These are phyloP conservation scores for Jamesozyma rosinii DNA, from an alignment of 805 yeast species.

Conservation along the genomic window DNA sequence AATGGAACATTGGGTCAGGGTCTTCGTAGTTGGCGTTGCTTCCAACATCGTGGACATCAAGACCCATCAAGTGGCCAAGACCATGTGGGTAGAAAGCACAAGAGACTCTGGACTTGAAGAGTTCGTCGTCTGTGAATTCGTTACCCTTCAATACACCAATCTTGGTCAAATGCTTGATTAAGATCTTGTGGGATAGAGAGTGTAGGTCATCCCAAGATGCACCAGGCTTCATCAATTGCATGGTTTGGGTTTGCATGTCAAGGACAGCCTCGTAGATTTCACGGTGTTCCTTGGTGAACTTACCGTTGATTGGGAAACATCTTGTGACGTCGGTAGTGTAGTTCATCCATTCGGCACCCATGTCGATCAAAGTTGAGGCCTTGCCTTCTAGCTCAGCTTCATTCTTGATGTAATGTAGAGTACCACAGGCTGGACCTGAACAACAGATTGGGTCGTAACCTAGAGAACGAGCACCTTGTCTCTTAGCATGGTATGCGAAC, in stretches of 20 bases:
- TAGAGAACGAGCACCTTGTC: conserved; percentile 85
- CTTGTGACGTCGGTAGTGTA: conserved; percentile 93
- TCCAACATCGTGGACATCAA: conserved; percentile 95
- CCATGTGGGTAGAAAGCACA: conserved; percentile 92
- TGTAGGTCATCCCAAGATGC: conserved; percentile 81
- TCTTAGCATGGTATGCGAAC: conserved; percentile 81
- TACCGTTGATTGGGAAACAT: conserved; percentile 85
- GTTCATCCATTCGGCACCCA: conserved; percentile 94
- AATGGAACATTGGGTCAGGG: conserved; percentile 63
- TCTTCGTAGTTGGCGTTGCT: conserved; percentile 83
- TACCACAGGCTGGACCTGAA: conserved; percentile 83
- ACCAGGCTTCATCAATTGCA: conserved; percentile 73
- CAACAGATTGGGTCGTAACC: conserved; percentile 96
- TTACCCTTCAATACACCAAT: conserved; percentile 65
- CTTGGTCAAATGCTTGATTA: conserved; percentile 59
- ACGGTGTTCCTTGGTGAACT: conserved; percentile 81
- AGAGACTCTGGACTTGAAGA: conserved; percentile 60
- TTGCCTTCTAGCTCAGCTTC: conserved; percentile 53
- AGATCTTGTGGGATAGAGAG: conserved; percentile 63
- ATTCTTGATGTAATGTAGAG: conserved; percentile 81
- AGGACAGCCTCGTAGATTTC: conserved; percentile 70
- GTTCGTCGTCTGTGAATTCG: conserved; percentile 48
- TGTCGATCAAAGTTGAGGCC: conserved; percentile 74
- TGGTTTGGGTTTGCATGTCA: conserved; percentile 71
- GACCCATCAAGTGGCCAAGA: conserved; percentile 83